Conservation (phyloP, 352 stramenopile species). For the Phytophthora megakarya region DNA sequence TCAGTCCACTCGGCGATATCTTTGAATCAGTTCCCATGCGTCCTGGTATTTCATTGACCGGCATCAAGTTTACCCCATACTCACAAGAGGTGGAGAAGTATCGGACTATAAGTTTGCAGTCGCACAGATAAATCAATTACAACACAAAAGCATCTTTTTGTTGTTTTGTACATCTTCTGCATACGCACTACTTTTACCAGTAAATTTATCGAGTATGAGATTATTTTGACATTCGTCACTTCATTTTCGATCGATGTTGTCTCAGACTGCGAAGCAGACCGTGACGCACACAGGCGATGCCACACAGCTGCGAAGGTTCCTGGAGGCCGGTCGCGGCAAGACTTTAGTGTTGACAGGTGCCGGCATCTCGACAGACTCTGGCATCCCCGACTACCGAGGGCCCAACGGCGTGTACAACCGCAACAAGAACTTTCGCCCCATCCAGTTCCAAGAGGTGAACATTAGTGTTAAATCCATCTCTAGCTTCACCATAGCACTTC, state of each 20-base stretch:
- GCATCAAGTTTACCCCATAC: constrained; percentile 30
- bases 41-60: constrained; percentile 23
- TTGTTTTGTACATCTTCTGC: too few relatives aligned
- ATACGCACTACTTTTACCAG: not conserved
- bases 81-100: too few relatives aligned
- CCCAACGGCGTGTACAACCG: constrained; percentile 94
- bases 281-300: constrained; percentile 30
- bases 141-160: too few relatives aligned
- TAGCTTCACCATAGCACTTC: too few relatives aligned
- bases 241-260: constrained; percentile 12
- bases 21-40: constrained; percentile 25
- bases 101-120: too few relatives aligned
- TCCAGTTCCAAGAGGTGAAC: constrained; percentile 97
- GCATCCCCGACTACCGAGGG: constrained; percentile 97
- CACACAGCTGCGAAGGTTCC: constrained; percentile 52
- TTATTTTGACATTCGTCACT: not conserved
- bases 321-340: constrained; percentile 55
- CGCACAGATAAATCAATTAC: too few relatives aligned
- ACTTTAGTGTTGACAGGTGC: constrained; percentile 92
- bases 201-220: not conserved
- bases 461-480: too few relatives aligned
- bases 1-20: constrained; percentile 32
- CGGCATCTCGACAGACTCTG: constrained; percentile 96
- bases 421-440: constrained; percentile 93
- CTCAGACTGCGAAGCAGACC: constrained; percentile 16